These are phyloP conservation scores for Sequoia sempervirens DNA, from an alignment of 75 land plant species.

Conservation along the genomic window DNA sequence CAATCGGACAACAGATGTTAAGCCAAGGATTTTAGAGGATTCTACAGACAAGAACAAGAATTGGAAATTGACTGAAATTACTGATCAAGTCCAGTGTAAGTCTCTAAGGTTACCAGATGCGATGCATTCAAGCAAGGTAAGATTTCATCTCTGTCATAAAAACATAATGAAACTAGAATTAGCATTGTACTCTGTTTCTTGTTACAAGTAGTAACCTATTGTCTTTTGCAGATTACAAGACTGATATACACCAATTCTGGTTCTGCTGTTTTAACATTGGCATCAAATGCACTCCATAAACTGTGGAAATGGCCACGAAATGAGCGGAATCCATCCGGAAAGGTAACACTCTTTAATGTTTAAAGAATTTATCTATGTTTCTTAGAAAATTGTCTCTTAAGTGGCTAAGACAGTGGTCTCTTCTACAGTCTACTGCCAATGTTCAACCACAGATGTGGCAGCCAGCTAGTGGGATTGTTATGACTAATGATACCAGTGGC, in stretches of 20 bases:
- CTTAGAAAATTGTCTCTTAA: not conserved
- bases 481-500: conserved; percentile 69
- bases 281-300: conserved; percentile 65
- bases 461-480: conserved; percentile 60
- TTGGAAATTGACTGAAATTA: conserved; percentile 69
- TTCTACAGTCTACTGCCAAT: conserved; percentile 57
- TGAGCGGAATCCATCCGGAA: conserved; percentile 43
- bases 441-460: conserved; percentile 67
- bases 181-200: not conserved
- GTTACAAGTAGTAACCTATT: not conserved
- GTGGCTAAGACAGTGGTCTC: not conserved
- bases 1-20: conserved; percentile 54
- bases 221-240: conserved; percentile 30
- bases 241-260: conserved; percentile 74
- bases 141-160: not conserved
- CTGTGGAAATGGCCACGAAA: conserved; percentile 71
- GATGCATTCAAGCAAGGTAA: conserved; percentile 43
- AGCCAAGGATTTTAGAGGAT: conserved; percentile 70
- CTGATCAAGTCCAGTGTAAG: conserved; percentile 48
- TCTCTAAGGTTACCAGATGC: conserved; percentile 55
- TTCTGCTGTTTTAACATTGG: conserved; percentile 51
- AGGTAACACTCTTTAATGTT: conserved; percentile 21
- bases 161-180: not conserved
- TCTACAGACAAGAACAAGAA: conserved; percentile 45
- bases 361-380: not conserved